Evolutionary conservation across 2,329 filamentous ascomycete species (phyloP).

Genomic region (Pezicula rhizophila): DNA sequence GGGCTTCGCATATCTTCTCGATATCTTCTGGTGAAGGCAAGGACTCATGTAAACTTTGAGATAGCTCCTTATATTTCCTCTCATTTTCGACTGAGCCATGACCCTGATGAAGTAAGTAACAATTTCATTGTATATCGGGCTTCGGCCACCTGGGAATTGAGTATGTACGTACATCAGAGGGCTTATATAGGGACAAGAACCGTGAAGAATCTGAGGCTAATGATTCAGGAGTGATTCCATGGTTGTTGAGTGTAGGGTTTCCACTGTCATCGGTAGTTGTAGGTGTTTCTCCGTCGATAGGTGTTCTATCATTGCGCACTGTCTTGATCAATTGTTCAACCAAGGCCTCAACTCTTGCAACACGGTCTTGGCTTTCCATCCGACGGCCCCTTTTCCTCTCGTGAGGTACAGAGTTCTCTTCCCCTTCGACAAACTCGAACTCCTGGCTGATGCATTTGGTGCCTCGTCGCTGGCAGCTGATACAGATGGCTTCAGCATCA

Average conservation of each 20-base stretch:
- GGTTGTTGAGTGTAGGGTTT: slow-evolving; percentile 35
- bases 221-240: slow-evolving; percentile 42
- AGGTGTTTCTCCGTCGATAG: slow-evolving; percentile 12
- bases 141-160: neutral
- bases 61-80: slow-evolving; percentile 7
- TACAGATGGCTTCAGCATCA: slow-evolving; percentile 30
- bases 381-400: slow-evolving; percentile 23
- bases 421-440: slow-evolving; percentile 35
- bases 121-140: neutral
- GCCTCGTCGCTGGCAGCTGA: slow-evolving; percentile 36
- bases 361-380: slow-evolving; percentile 28
- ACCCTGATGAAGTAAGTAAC: neutral
- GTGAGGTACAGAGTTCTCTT: slow-evolving; percentile 14
- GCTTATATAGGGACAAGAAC: slow-evolving; percentile 4
- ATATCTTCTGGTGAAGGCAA: slow-evolving; percentile 19
- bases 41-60: slow-evolving; percentile 9
- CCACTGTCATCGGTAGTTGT: slow-evolving; percentile 44
- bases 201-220: slow-evolving; percentile 29
- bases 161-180: neutral
- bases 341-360: slow-evolving; percentile 40
- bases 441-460: slow-evolving; percentile 43
- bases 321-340: slow-evolving; percentile 40
- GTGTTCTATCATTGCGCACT: slow-evolving; percentile 11
- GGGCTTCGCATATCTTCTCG: slow-evolving; percentile 4
- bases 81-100: slow-evolving; percentile 1